Percentiles rank a stretch among this genome's conserved stretches.
Evolutionary conservation across 306 rosid genomes (phyloP).

Genomic region (Bauhinia variegata): DNA sequence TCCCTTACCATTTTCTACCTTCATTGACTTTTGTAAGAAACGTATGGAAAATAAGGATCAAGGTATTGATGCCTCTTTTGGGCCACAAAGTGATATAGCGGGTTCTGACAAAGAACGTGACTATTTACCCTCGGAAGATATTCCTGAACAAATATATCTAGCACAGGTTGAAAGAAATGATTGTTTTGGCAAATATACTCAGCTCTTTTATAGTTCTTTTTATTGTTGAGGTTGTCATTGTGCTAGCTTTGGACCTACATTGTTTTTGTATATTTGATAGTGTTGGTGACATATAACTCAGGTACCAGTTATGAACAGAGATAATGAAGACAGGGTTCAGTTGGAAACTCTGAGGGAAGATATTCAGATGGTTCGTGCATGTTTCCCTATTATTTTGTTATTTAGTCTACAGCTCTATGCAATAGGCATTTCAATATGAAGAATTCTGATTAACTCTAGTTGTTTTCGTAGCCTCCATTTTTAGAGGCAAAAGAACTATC

Average conservation of each 20-base stretch:
- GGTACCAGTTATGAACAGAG: constrained; percentile 74
- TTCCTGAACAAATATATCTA: constrained; percentile 73
- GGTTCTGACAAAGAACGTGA: constrained; percentile 35
- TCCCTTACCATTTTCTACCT: constrained; percentile 76
- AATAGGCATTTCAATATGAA: constrained; percentile 13
- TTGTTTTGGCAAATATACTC: constrained; percentile 1
- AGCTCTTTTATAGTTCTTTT: constrained; percentile 2
- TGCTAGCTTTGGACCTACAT: constrained; percentile 8
- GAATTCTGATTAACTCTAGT: constrained; percentile 27
- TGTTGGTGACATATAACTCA: constrained; percentile 39
- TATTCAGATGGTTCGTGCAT: constrained; percentile 59
- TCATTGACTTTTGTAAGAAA: constrained; percentile 67
- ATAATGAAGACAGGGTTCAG: constrained; percentile 67
- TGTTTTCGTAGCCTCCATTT: constrained; percentile 65
- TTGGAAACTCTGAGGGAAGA: constrained; percentile 67
- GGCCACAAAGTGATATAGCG: constrained; percentile 31
- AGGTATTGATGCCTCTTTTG: constrained; percentile 32
- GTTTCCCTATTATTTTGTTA: constrained; percentile 32
- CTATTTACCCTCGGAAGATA: constrained; percentile 51
- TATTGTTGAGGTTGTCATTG: constrained; percentile 3
- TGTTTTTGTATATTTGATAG: constrained; percentile 13
- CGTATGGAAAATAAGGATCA: constrained; percentile 41
- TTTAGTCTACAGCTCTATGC: constrained; percentile 13
- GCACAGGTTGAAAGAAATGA: constrained; percentile 70
- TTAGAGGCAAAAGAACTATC: constrained; percentile 63